Conservation (phyloP, 208 protist genomes). For the Trypanosoma conorhini region DNA sequence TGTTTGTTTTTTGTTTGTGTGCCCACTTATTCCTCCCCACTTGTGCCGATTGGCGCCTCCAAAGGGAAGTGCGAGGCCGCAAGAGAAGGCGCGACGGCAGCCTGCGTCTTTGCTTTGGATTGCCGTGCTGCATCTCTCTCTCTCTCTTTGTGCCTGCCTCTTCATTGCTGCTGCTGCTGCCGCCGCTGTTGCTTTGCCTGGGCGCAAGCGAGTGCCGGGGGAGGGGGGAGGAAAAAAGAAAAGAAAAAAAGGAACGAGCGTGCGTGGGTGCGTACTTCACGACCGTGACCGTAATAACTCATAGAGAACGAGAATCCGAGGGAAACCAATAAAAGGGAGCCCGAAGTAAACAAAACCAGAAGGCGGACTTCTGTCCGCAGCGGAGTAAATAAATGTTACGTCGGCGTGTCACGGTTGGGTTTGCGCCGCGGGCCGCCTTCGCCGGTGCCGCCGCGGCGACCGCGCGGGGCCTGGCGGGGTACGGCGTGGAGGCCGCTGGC, state of each 20-base stretch:
- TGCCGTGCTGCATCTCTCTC: background rate
- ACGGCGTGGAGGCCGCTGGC: background rate
- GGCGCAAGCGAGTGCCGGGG: background rate
- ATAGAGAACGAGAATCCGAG: background rate
- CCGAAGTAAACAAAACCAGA: background rate
- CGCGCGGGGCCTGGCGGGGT: background rate
- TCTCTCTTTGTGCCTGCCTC: background rate
- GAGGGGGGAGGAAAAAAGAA: background rate
- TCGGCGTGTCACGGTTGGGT: slow-evolving; percentile 8
- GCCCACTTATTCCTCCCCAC: background rate
- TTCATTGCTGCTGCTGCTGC: background rate
- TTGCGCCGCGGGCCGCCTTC: background rate
- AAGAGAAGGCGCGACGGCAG: too few relatives aligned
- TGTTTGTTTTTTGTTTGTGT: background rate
- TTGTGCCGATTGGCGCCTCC: background rate
- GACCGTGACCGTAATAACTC: background rate
- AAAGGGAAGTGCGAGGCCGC: background rate
- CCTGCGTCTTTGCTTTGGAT: background rate
- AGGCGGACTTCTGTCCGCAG: background rate
- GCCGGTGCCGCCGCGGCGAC: background rate
- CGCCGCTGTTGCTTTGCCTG: background rate
- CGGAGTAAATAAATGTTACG: slow-evolving; percentile 16
- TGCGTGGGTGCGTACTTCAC: background rate
- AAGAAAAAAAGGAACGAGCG: slow-evolving; percentile 1
- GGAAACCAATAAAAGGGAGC: background rate